Base-by-base conservation (phyloP, 108 stramenopile genomes). In the Epipyxis sp. region DNA sequence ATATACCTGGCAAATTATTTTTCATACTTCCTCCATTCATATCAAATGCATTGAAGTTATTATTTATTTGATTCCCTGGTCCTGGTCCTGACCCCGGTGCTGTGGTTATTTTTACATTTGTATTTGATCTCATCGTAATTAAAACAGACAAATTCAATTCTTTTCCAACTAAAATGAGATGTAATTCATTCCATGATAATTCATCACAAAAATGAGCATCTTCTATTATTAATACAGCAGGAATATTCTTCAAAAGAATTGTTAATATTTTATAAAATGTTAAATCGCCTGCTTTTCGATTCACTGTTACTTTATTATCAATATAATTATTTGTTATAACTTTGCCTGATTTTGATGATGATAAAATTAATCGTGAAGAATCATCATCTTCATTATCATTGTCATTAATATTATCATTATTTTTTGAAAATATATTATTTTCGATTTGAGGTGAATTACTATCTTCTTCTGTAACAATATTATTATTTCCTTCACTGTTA, bases 171-270 rank as follows among this genome's bases (percentile, higher is more conserved):
- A 65, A 25, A 29, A 65, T 16, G 6, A 65, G 27, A 65, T 65
- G 61, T 37, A 65, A 65, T 25, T 65, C 61, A 37, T 65, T 65
- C 61, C 61, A 65, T 35, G 61, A 65, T 37, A 65, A 65, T 32
- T 65, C 61, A 37, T 65, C 61, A 37, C 61, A 65, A 65, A 32
- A 65, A 32, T 65, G 61, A 6, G 61, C 61, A 37, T 65, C 61
- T 65, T 65, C 61, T 13, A 65, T 65, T 10, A 65, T 37, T 6
- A 65, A 10, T 10, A 32, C 61, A 13, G 10, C 27, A 10, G 6
- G 3, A 10, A 32, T 10, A 37, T 25, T 25, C 6, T 37, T 37
- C 27, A 65, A 65, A 10, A 65, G 25, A 65, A 65, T 32, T 6
- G 61, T 37, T 37, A 65, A 37, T 16, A 65, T 37, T 6, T 37